Base-by-base conservation (phyloP, 371 early-diverging fungal species). In the Mortierella sp. region DNA sequence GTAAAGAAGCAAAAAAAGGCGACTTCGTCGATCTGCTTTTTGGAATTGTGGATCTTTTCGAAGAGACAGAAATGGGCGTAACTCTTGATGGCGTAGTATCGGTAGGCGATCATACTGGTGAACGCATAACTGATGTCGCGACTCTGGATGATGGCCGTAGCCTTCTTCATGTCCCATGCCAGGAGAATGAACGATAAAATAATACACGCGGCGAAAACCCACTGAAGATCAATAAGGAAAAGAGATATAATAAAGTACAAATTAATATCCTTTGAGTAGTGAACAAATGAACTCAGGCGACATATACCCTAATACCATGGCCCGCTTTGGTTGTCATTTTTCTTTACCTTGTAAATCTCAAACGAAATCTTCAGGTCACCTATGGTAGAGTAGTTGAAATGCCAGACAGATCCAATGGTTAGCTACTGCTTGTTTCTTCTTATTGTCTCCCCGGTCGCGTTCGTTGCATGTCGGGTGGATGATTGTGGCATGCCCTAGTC, bases 1-100 rank as follows among this genome's bases (percentile, higher is more conserved):
- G 92, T 90, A 85, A 95, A 97, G 87, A 95, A 97, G 11, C 95
- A 94, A 86, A 91, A 96, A 83, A 96, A 96, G 9, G 96, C 95
- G 24, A 94, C 47, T 2, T 87, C 81, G 79, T 97, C 97, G 14
- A 87, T 88, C 29, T 82, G 73, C 79, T 88, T 93, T 47, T 91
- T 88, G 0, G 92, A 90, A 50, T 88, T 85, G 52, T 94, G 89
- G 68, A 97, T 94, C 64, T 90, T 90, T 41, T 86, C 80, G 74
- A 96, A 95, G 48, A 97, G 90, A 87, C 97, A 96, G 78, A 92
- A 97, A 82, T 95, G 92, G 16, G 90, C 76, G 79, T 93, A 96
- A 53, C 87, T 87, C 61, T 85, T 82, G 55, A 91, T 74, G 61
- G 88, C 89, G 65, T 92, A 90, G 75, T 88, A 91, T 44, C 94